Evolutionary conservation across 306 rosid genomes (phyloP).

Genomic region (Lotus japonicus): DNA sequence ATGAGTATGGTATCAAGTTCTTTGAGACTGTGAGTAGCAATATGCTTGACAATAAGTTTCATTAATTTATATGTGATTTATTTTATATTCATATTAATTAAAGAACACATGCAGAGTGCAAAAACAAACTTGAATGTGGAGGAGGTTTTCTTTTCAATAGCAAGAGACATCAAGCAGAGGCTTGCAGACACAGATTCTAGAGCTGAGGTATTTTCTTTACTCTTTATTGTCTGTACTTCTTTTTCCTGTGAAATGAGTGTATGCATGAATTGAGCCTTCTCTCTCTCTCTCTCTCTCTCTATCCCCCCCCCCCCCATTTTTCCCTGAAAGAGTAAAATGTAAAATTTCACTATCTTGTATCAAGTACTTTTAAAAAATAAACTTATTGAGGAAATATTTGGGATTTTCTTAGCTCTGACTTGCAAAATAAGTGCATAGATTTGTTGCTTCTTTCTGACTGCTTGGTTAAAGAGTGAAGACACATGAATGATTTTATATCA

Average conservation of each 20-base stretch:
- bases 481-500: no score
- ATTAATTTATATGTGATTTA: background rate
- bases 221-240: background rate
- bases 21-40: slow-evolving; percentile 70
- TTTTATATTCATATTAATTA: slow-evolving; percentile 11
- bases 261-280: background rate
- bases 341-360: background rate
- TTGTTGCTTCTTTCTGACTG: background rate
- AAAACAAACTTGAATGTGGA: slow-evolving; percentile 85
- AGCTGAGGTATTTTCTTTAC: slow-evolving; percentile 43
- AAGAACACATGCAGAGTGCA: slow-evolving; percentile 60
- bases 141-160: slow-evolving; percentile 86
- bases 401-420: background rate
- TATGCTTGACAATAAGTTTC: slow-evolving; percentile 11
- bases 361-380: background rate
- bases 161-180: slow-evolving; percentile 74
- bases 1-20: slow-evolving; percentile 84
- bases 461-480: no score
- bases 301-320: no score
- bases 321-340: background rate
- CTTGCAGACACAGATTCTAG: slow-evolving; percentile 70
- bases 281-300: no score
- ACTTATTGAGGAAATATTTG: background rate
- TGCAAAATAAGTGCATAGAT: background rate
- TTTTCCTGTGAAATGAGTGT: background rate